Evolutionary conservation across 163 green algal species (phyloP), one percentile per base, ranked within the genome.

Genomic region (Scenedesmus sp.): DNA sequence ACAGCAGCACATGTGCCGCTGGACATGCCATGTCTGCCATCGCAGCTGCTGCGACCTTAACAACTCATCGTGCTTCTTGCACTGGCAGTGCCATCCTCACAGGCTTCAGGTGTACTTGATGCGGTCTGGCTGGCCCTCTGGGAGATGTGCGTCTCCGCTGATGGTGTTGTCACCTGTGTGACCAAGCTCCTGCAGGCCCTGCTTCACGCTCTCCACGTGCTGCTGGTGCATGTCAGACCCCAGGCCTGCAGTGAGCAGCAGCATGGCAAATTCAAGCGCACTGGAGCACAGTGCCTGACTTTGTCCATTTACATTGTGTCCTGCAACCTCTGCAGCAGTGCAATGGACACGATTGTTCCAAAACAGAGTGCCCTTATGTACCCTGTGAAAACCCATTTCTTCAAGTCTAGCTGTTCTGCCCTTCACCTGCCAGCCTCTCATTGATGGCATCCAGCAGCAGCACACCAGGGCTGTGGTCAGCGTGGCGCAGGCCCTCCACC

Each of bases 61-160:
- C 10, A 15, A 10, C 8, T 64, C 7, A 64, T 10, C 7, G 7
- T 10, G 59, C 59, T 10, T 64, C 10, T 13, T 70, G 62, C 62
- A 70, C 12, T 13, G 18, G 8, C 62, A 12, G 18, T 70, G 12
- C 59, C 10, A 64, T 9, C 8, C 7, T 64, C 59, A 15, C 10
- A 64, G 59, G 77, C 46, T 52, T 91, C 56, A 91, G 12, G 73
- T 91, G 87, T 87, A 87, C 13, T 85, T 87, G 88, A 87, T 92
- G 18, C 79, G 77, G n/a, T 92, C 77, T 54, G 73, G 56, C 74
- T 86, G 87, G 12, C 79, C 54, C 59, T 91, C 73, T 52, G n/a
- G 5, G 6, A 20, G 9, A 18, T 79, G 70, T 13, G 74, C 52
- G 20, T 55, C 56, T 66, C 52, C 20, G 4, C 46, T 70, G 62